A percentile compares a stretch with the other conserved stretches of the same genome.
phyloP scores from a whole-genome alignment of 192 early-diverging fungal species.

The Diversispora epigaea region DNA sequence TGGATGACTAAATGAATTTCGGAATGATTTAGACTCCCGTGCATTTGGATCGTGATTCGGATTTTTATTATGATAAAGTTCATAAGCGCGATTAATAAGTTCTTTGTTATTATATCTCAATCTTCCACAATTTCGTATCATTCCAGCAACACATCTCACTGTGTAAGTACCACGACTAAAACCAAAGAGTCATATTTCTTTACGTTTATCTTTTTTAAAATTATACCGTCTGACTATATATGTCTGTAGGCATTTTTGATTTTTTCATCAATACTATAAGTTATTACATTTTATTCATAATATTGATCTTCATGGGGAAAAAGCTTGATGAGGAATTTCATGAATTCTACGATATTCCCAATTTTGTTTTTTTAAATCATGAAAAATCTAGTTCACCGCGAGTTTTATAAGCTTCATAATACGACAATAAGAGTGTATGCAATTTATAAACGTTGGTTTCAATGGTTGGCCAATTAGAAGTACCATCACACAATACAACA shows the following conservation, averaged over 20 bases:
- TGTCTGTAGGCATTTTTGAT: background rate
- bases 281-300: too few relatives aligned
- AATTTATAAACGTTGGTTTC: too few relatives aligned
- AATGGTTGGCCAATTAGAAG: too few relatives aligned
- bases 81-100: slow-evolving; percentile 15
- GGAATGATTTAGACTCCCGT: background rate
- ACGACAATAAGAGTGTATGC: too few relatives aligned
- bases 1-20: slow-evolving; percentile 10
- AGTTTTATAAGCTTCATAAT: too few relatives aligned
- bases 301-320: too few relatives aligned
- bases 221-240: background rate
- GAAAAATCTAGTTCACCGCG: too few relatives aligned
- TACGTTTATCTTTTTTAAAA: background rate
- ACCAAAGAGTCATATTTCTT: slow-evolving; percentile 39
- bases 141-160: slow-evolving; percentile 32
- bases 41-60: background rate
- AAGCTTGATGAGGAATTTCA: too few relatives aligned
- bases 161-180: slow-evolving; percentile 33
- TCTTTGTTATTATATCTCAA: background rate
- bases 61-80: slow-evolving; percentile 11
- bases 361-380: too few relatives aligned
- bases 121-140: slow-evolving; percentile 37
- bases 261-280: background rate
- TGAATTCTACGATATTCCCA: too few relatives aligned
- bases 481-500: too few relatives aligned